Percentiles rank a stretch among this genome's conserved stretches.
Evolutionary conservation across 257 asterid genomes (phyloP).

Genomic region (Dorcoceras hygrometricum): DNA sequence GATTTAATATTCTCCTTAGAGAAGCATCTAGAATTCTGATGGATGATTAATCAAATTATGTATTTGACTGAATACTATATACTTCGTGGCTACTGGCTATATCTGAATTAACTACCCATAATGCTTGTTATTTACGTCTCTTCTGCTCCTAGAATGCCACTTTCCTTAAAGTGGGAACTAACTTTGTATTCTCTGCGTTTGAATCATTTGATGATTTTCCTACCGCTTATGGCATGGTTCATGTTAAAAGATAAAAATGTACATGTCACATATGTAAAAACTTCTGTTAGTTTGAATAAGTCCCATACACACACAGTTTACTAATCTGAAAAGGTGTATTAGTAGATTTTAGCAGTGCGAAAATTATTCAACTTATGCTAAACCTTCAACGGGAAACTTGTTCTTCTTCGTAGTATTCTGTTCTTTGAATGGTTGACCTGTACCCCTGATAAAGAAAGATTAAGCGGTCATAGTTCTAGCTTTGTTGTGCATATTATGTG

Average conservation of each 20-base stretch:
- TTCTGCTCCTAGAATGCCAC: not conserved
- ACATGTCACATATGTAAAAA: not conserved
- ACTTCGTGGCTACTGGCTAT: not conserved
- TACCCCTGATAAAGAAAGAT: not conserved
- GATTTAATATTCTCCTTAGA: not conserved
- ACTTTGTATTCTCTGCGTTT: not conserved
- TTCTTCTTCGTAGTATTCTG: slow-evolving; percentile 12
- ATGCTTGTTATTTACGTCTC: not conserved
- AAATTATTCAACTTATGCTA: not conserved
- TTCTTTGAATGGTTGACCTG: slow-evolving; percentile 6
- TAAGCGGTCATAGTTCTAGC: not conserved
- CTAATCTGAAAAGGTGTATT: too few species aligned
- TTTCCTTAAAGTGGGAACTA: not conserved
- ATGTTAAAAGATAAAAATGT: not conserved
- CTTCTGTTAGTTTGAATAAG: slow-evolving; percentile 18
- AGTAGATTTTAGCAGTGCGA: not conserved
- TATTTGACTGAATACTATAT: not conserved
- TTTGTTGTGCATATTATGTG: slow-evolving; percentile 4
- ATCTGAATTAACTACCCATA: not conserved
- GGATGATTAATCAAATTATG: not conserved
- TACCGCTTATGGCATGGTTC: not conserved
- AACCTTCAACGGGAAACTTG: slow-evolving; percentile 12
- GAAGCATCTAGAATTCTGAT: not conserved
- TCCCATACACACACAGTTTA: not conserved
- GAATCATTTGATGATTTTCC: not conserved